Conservation (phyloP, 108 stramenopile species). For the Parietichytrium sp. region DNA sequence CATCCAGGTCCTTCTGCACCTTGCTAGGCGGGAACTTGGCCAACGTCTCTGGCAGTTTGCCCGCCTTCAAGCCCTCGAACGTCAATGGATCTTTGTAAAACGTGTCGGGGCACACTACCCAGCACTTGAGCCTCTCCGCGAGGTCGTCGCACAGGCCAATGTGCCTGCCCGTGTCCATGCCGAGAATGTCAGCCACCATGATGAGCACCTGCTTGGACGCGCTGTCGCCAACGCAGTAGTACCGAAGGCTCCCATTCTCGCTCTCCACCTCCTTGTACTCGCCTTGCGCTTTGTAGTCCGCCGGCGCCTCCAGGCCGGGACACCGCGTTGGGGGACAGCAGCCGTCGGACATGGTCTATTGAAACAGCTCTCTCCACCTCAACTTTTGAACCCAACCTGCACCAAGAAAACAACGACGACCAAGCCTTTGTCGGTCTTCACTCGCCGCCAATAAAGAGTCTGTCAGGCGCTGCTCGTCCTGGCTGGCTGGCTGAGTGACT, state of each 20-base stretch:
- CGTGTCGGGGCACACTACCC: background rate
- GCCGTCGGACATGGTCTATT: too few relatives aligned
- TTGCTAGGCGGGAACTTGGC: background rate
- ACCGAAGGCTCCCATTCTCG: background rate
- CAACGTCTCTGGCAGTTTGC: background rate
- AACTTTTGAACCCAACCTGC: too few relatives aligned
- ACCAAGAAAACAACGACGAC: too few relatives aligned
- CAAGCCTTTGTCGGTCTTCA: too few relatives aligned
- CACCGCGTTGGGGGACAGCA: slow-evolving; percentile 18
- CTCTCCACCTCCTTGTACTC: background rate
- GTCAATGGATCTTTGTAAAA: background rate
- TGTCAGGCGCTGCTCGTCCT: too few relatives aligned
- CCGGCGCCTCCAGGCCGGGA: background rate
- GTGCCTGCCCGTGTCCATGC: background rate
- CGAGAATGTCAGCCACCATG: background rate
- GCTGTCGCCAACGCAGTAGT: background rate
- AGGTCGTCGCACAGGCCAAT: background rate
- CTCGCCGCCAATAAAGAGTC: too few relatives aligned
- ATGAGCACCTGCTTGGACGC: background rate
- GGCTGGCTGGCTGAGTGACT: too few relatives aligned
- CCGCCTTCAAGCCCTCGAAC: background rate
- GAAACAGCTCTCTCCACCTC: too few relatives aligned
- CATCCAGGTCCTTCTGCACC: slow-evolving; percentile 13
- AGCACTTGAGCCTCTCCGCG: background rate
- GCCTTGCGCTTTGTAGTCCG: slow-evolving; percentile 6